These are phyloP conservation scores for Pseudonitzschia delicatissima DNA, from an alignment of 108 stramenopile species.

Conservation along the genomic window DNA sequence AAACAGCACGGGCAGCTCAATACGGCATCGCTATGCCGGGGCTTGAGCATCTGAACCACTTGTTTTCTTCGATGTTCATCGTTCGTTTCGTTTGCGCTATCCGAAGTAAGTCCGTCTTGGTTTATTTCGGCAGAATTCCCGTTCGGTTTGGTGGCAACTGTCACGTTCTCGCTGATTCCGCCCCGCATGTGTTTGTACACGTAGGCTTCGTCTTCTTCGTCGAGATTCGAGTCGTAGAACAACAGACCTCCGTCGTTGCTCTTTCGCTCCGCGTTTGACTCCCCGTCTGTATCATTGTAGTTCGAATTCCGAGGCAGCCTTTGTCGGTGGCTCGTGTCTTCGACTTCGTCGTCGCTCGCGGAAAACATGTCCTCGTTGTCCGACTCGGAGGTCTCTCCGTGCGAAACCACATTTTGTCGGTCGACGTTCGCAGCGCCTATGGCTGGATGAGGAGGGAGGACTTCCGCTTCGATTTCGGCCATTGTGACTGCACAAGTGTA, in stretches of 20 bases:
- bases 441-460: neutral
- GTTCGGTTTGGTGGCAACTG: neutral
- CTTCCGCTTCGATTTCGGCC: neutral
- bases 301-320: neutral
- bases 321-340: neutral
- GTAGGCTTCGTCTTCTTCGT: constrained; percentile 85
- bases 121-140: neutral
- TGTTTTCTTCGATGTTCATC: neutral
- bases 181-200: constrained; percentile 74
- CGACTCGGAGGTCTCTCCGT: constrained; percentile 7
- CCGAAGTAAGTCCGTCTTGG: neutral
- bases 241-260: neutral
- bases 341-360: constrained; percentile 3
- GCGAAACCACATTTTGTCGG: constrained; percentile 11
- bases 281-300: neutral
- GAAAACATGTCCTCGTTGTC: neutral
- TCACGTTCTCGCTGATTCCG: constrained; percentile 48
- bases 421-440: neutral
- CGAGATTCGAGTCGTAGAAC: constrained; percentile 52
- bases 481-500: too few species aligned
- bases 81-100: neutral
- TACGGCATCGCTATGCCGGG: constrained; percentile 67
- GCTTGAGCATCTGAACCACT: constrained; percentile 49
- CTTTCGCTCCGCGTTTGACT: neutral
- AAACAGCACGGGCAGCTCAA: constrained; percentile 87